Base-by-base conservation (phyloP, 2,329 filamentous ascomycete species). In the Dendryphion nanum region DNA sequence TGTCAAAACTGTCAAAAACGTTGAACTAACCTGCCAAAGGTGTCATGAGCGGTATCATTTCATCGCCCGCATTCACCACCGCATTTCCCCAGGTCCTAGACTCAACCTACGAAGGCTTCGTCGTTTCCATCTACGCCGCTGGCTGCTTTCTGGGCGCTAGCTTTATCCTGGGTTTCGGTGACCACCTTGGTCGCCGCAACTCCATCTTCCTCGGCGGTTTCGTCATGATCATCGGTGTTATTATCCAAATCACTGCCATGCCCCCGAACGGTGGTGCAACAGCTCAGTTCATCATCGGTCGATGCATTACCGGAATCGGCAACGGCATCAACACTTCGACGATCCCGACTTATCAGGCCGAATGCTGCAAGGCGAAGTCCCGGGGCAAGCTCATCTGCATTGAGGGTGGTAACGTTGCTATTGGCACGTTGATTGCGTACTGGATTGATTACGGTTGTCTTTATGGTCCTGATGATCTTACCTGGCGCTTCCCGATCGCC, bases 381-480 rank as follows among this genome's bases (percentile, higher is more conserved):
- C 73, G 79, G 47, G 79, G 79, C 47, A 71, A 80, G 21, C 61
- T 82, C 37, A 81, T 82, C 49, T 81, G 78, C 57, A 78, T 81
- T 33, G 77, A 73, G 53, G 75, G 71, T 50, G 75, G 74, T 53
- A 63, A 68, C 20, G 73, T 76, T 30, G 73, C 73, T 6, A 71
- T 76, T 35, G 74, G 74, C 24, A 75, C 71, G 5, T 53, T 71
- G 13, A 74, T 77, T 37, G 73, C 73, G 3, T 76, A 76, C 57
- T 76, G 73, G 72, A 50, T 63, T 5, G 61, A 66, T 23, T 67
- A 57, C 16, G 63, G 56, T 15, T 64, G 59, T 41, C 53, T 51
- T 6, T 64, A 59, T 35, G 60, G 60, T 5, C 48, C 49, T 16
- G 42, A 48, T 15, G 44, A 61, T 19, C 48, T 64, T 18, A 53